Percentiles rank a stretch among this genome's conserved stretches.
Evolutionary conservation across 306 rosid species (phyloP).

Genomic region (Vachellia pachyceras): DNA sequence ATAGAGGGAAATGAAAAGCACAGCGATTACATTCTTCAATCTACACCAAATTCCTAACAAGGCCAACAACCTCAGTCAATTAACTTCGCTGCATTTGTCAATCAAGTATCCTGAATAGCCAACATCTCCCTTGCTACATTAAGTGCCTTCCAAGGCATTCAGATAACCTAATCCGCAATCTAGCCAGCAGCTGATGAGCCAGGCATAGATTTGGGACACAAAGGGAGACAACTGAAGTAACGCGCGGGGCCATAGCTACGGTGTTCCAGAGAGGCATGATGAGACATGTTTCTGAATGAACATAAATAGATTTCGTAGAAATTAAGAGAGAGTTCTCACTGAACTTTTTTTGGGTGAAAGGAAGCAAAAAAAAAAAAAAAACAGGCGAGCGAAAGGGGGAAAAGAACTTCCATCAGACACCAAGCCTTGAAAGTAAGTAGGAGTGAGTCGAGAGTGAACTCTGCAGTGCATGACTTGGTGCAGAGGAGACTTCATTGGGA

Average conservation of each 20-base stretch:
- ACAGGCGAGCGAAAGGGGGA: neutral
- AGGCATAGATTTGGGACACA: constrained; percentile 39
- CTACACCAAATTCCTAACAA: neutral
- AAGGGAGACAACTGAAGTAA: constrained; percentile 41
- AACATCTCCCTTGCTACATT: neutral
- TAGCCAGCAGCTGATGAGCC: constrained; percentile 26
- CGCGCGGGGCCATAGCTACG: constrained; percentile 39
- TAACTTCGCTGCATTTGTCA: neutral
- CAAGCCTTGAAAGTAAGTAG: constrained; percentile 31
- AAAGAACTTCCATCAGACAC: neutral
- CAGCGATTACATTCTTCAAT: neutral
- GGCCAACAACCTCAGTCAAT: neutral
- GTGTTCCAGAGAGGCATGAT: constrained; percentile 19
- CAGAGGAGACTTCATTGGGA: constrained; percentile 34
- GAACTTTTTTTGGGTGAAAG: neutral
- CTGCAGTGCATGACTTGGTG: constrained; percentile 33
- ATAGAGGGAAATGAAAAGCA: neutral
- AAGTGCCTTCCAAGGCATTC: neutral
- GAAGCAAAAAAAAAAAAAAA: neutral
- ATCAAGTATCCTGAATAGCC: neutral
- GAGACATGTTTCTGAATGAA: constrained; percentile 39
- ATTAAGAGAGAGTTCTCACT: neutral
- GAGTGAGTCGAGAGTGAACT: constrained; percentile 31
- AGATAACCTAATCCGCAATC: constrained; percentile 13
- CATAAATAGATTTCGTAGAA: constrained; percentile 6